Evolutionary conservation across 805 yeast genomes (phyloP), one percentile per base, ranked within the genome.

Genomic region (Candida vartiovaarae): DNA sequence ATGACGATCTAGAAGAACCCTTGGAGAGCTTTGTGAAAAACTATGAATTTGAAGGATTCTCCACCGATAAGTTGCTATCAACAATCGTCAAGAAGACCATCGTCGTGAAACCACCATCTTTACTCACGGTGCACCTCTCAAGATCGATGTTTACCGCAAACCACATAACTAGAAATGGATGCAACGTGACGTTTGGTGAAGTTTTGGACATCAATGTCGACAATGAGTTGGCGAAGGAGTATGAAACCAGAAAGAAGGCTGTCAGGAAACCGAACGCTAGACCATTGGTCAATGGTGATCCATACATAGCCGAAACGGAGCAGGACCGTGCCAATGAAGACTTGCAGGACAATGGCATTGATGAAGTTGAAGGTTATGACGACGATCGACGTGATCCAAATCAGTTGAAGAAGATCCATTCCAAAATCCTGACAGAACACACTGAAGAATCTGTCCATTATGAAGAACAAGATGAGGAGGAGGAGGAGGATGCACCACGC

Each of bases 91-190:
- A 86, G 56, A 75, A 73, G 48, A 77, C 82, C 0, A 69, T 71
- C 25, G 71, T 88, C 34, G 69, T 77, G 9, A 71, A 73, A 43
- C 75, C 86, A 4, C 97, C 99, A 0, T 71, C 75, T 43, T 65
- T 86, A 6, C 68, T 93, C 40, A 76, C 85, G 0, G 65, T 91
- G n/a, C 98, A 91, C 60, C 64, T 93, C 35, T 87, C 96, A 8
- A 71, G 98, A 54, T 90, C 97, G 0, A 74, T 84, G 35, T 89
- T 75, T 57, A 72, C 77, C 39, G 87, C 84, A 7, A 76, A 76
- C 35, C 76, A 73, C 15, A 76, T 84, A 2, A 71, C 81, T 7
- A 75, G 96, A 53, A 90, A 87, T 62, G 67, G 85, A 8, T 86
- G 95, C 61, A 68, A 78, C 42, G 88, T 88, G 5, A 60, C 67